Evolutionary conservation across 495 filamentous ascomycete genomes (phyloP).

Genomic region (Penicillium odoratum): DNA sequence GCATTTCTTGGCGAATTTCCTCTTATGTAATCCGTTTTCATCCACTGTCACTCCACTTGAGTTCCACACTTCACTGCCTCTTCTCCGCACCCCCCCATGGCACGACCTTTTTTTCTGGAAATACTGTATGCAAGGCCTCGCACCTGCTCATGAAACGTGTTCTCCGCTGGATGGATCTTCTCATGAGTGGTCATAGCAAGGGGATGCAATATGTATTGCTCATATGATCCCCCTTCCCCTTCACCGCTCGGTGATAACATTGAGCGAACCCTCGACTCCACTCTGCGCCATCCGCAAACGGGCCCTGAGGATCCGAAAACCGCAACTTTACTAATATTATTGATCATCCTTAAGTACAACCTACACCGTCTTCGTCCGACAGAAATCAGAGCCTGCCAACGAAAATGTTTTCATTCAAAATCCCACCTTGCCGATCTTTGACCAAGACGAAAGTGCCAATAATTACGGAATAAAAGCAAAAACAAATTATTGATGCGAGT

Average conservation of each 20-base stretch:
- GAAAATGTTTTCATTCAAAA: not conserved
- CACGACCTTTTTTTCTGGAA: not conserved
- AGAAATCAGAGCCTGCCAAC: not conserved
- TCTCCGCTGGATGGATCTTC: not conserved
- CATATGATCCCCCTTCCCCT: conserved; percentile 1
- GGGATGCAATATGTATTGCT: not conserved
- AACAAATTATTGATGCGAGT: not conserved
- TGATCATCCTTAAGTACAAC: not conserved
- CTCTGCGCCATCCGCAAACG: conserved; percentile 4
- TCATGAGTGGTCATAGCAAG: not conserved
- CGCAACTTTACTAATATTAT: conserved; percentile 2
- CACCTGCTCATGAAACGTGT: not conserved
- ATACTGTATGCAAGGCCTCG: not conserved
- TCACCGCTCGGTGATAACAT: conserved; percentile 6
- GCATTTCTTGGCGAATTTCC: conserved; percentile 1
- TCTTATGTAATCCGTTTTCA: not conserved
- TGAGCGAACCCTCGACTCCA: not conserved
- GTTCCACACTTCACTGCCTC: not conserved
- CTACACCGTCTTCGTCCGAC: not conserved
- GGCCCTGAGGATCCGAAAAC: conserved; percentile 3
- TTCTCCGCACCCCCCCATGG: conserved; percentile 3
- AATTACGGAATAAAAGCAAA: not conserved
- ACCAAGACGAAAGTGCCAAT: not conserved
- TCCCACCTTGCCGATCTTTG: not conserved
- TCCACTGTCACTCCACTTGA: not conserved